These are phyloP conservation scores for Tulasnella sp. DNA, from an alignment of 768 basidiomycete species.

Conservation along the genomic window DNA sequence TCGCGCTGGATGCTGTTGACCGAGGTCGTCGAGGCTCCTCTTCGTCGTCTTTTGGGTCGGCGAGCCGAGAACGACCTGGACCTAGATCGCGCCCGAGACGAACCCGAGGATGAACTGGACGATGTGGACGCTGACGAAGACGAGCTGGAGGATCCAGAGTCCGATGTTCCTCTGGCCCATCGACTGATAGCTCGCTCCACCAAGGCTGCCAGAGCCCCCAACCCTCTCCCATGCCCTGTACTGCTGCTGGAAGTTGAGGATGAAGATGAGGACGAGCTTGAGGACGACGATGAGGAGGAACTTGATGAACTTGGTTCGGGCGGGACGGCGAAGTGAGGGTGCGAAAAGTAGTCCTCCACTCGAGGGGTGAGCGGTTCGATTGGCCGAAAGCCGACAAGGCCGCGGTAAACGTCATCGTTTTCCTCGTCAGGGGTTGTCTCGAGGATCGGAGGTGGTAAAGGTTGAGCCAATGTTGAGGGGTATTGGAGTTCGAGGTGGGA, in stretches of 20 bases:
- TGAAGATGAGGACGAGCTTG: constrained; percentile 50
- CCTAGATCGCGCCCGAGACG: constrained; percentile 43
- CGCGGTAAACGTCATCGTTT: constrained; percentile 66
- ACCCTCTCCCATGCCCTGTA: constrained; percentile 36
- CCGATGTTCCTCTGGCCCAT: constrained; percentile 60
- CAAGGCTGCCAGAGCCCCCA: constrained; percentile 61
- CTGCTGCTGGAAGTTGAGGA: constrained; percentile 47
- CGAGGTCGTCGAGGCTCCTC: constrained; percentile 56
- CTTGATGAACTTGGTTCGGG: constrained; percentile 40
- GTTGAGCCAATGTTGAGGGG: background rate
- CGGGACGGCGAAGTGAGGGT: constrained; percentile 42
- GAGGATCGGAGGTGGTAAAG: background rate
- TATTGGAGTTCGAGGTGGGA: background rate
- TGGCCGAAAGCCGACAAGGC: constrained; percentile 45
- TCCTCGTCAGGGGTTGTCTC: constrained; percentile 36
- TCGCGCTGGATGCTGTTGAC: constrained; percentile 60
- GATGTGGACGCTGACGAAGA: constrained; percentile 53
- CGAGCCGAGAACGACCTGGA: constrained; percentile 47
- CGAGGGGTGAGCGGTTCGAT: constrained; percentile 35
- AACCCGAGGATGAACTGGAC: constrained; percentile 48
- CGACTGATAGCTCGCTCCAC: constrained; percentile 71
- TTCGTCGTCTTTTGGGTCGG: constrained; percentile 49
- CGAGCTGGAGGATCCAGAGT: constrained; percentile 40
- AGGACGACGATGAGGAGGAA: constrained; percentile 46
- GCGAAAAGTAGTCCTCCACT: constrained; percentile 33